phyloP scores from a whole-genome alignment of 129 eudicot species.

The Smallanthus sonchifolius region DNA sequence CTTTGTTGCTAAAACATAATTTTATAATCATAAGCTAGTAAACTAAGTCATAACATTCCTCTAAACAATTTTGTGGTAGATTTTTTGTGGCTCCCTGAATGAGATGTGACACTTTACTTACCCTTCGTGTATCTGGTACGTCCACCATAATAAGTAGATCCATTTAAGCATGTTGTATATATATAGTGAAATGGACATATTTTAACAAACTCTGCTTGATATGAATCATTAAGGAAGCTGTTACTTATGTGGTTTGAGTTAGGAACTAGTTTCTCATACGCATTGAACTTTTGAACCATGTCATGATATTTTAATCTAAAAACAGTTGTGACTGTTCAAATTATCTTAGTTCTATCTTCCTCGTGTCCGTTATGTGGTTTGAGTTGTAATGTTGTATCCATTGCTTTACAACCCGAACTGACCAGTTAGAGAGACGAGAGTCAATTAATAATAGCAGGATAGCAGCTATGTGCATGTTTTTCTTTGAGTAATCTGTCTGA shows the following conservation, averaged over 20 bases:
- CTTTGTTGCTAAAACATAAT: not conserved
- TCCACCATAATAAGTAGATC: slow-evolving; percentile 2
- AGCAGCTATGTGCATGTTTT: not conserved
- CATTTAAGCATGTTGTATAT: not conserved
- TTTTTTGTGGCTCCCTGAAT: not conserved
- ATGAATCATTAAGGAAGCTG: not conserved
- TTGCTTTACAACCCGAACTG: not conserved
- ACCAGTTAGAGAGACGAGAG: not conserved
- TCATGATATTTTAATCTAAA: slow-evolving; percentile 2
- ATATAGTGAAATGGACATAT: not conserved
- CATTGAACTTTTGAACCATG: not conserved
- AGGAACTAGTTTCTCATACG: not conserved
- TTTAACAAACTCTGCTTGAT: not conserved
- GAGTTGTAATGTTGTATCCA: not conserved
- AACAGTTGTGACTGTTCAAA: not conserved
- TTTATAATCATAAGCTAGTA: slow-evolving; percentile 6
- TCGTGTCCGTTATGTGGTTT: not conserved
- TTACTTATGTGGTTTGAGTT: slow-evolving; percentile 1
- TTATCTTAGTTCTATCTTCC: not conserved
- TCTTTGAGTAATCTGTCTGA: not conserved
- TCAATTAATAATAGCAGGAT: not conserved
- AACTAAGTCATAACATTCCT: not conserved
- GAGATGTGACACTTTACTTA: not conserved
- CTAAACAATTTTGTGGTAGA: not conserved
- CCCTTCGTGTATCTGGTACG: not conserved